Base-by-base conservation (phyloP, 2,329 filamentous ascomycete genomes). In the Pleomassaria siparia region DNA sequence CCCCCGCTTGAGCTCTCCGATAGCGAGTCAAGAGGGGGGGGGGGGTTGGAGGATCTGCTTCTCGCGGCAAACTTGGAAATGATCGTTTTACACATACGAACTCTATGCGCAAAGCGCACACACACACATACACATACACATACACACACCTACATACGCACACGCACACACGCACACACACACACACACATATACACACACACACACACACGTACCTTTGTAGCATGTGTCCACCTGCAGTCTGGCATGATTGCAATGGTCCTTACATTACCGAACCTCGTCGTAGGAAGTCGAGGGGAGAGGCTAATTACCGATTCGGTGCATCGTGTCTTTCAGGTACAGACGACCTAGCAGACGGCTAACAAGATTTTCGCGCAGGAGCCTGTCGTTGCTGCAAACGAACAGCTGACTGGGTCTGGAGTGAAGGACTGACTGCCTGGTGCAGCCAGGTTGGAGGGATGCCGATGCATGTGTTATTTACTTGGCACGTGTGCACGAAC, bases 391-490 rank as follows among this genome's bases (percentile, higher is more conserved):
- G 40, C 40, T 39, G 36, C 15, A 33, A 15, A n/a, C 13, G n/a
- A 28, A 20, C 41, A 36, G 56, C 52, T 64, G 62, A 63, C 54
- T 52, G 53, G 53, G 44, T 40, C 41, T 49, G 52, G 30, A 37
- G 30, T 22, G 33, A 50, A 53, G 28, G 41, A 47, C 26, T 40
- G 46, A 36, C 36, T 20, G 8, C 35, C 33, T 53, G 47, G 46
- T 47, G 46, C 16, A 43, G 18, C 37, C 24, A 22, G 9, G 22
- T 30, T 20, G 13, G 11, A 42, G 36, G 26, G 44, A 53, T 46
- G 47, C 49, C 55, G n/a, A n/a, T 62, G 58, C 49, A 62, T 65
- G 56, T 51, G 46, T 61, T 55, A 51, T 50, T n/a, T 30, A 13
- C 51, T 58, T n/a, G n/a, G n/a, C n/a, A n/a, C n/a, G n/a, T n/a